These are phyloP conservation scores for Trichophyton schoenleinii DNA, from an alignment of 2,329 filamentous ascomycete species.

Conservation along the genomic window DNA sequence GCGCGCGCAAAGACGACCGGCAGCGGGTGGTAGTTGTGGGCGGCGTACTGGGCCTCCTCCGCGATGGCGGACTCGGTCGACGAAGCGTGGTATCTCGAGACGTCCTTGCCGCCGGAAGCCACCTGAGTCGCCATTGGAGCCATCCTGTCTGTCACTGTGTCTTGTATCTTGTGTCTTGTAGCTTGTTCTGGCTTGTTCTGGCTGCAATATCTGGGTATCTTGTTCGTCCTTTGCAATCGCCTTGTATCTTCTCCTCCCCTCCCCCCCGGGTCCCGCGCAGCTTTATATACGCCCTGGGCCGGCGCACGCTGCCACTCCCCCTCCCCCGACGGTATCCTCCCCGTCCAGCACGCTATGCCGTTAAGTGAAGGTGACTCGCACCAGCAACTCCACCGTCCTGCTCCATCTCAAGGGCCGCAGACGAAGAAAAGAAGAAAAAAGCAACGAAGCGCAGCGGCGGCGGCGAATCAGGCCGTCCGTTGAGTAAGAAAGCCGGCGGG, in stretches of 20 bases:
- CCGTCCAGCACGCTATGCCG: background rate
- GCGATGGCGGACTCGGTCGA: constrained; percentile 70
- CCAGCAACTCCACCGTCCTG: background rate
- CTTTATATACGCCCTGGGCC: background rate
- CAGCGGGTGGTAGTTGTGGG: constrained; percentile 97
- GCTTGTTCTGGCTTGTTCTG: background rate
- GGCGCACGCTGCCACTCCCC: background rate
- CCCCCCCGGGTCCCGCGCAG: background rate
- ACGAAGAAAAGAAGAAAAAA: background rate
- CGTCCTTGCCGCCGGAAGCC: constrained; percentile 12
- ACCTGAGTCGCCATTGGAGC: background rate
- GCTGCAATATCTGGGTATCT: too few species aligned
- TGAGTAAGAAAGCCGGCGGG: background rate
- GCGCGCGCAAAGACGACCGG: constrained; percentile 86
- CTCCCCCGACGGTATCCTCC: background rate
- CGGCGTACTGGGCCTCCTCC: constrained; percentile 70
- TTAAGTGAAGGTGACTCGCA: background rate
- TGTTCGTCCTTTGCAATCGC: background rate
- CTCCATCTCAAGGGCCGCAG: background rate
- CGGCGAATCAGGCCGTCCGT: background rate
- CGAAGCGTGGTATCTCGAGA: constrained; percentile 52
- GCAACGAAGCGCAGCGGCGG: background rate
- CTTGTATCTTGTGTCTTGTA: background rate
- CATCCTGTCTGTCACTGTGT: background rate
- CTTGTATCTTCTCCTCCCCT: background rate